phyloP scores from a whole-genome alignment of 495 filamentous ascomycete species.

The Aspergillus funiculosus region DNA sequence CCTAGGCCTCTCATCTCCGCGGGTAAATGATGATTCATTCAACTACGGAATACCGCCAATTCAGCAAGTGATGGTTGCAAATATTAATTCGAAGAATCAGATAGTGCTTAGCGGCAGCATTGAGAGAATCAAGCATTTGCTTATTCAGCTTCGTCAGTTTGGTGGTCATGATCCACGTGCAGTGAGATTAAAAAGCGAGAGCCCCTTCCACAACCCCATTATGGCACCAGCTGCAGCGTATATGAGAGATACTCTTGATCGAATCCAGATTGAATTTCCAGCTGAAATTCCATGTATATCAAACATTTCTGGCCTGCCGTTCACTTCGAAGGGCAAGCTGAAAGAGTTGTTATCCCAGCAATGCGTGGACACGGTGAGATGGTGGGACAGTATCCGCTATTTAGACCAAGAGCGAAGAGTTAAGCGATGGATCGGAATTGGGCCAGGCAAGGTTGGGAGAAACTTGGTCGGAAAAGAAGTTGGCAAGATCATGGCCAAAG shows the following conservation, averaged over 20 bases:
- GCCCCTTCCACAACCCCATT: conserved; percentile 87
- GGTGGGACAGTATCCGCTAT: conserved; percentile 90
- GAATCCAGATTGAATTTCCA: conserved; percentile 63
- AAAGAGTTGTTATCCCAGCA: conserved; percentile 69
- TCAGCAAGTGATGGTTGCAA: conserved; percentile 85
- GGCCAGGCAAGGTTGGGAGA: conserved; percentile 88
- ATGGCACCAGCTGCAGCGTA: conserved; percentile 78
- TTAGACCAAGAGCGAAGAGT: conserved; percentile 82
- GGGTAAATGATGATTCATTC: conserved; percentile 58
- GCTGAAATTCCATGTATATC: conserved; percentile 70
- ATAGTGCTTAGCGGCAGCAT: conserved; percentile 91
- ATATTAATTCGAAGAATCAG: conserved; percentile 93
- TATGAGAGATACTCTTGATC: conserved; percentile 59
- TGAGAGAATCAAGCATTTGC: conserved; percentile 73
- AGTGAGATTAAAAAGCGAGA: conserved; percentile 80
- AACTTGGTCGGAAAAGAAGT: conserved; percentile 96
- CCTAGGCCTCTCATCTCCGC: conserved; percentile 56
- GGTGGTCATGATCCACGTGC: conserved; percentile 88
- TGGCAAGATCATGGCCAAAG: conserved; percentile 71
- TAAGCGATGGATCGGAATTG: conserved; percentile 84
- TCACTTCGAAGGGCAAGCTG: conserved; percentile 63
- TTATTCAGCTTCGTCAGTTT: conserved; percentile 87
- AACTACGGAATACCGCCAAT: conserved; percentile 61
- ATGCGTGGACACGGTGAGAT: conserved; percentile 82
- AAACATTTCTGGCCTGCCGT: conserved; percentile 79